Evolutionary conservation across 2,329 filamentous ascomycete species (phyloP).

Genomic region (Colletotrichum sp.): DNA sequence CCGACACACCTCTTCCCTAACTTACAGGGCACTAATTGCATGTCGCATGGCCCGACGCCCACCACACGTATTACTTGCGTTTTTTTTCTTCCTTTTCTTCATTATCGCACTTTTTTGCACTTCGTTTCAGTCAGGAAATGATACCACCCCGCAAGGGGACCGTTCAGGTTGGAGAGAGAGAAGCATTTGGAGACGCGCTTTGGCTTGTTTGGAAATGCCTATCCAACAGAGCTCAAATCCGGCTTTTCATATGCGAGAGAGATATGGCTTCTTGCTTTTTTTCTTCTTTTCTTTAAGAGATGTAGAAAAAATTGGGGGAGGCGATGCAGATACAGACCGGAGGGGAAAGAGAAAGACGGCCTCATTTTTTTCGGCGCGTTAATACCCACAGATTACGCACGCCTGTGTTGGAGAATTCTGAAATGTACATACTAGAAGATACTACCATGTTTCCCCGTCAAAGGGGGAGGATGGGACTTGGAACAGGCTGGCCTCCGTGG

Average conservation of each 20-base stretch:
- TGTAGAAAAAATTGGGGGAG: not conserved
- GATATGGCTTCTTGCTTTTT: not conserved
- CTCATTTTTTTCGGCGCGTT: not conserved
- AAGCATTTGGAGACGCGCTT: not conserved
- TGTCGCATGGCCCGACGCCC: constrained; percentile 1
- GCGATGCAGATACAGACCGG: not conserved
- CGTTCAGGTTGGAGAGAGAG: constrained; percentile 8
- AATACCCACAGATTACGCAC: not conserved
- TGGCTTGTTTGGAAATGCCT: not conserved
- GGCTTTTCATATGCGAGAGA: not conserved
- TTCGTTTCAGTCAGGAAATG: constrained; percentile 24
- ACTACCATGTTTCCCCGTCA: not conserved
- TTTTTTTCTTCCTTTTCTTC: not conserved
- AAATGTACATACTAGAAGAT: constrained; percentile 8
- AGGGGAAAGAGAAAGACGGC: not conserved
- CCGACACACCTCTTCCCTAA: not conserved
- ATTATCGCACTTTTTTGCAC: not conserved
- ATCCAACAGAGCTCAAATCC: not conserved
- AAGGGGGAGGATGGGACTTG: not conserved
- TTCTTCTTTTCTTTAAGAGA: not conserved
- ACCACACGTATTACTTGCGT: not conserved
- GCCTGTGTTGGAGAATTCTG: not conserved
- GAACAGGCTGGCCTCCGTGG: not conserved
- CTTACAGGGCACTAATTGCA: constrained; percentile 12
- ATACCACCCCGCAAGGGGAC: constrained; percentile 20